A percentile compares a stretch with the other conserved stretches of the same genome.
These are phyloP conservation scores for Pichia kudriavzevii DNA, from an alignment of 1,139 yeast genomes.

Conservation along the genomic window DNA sequence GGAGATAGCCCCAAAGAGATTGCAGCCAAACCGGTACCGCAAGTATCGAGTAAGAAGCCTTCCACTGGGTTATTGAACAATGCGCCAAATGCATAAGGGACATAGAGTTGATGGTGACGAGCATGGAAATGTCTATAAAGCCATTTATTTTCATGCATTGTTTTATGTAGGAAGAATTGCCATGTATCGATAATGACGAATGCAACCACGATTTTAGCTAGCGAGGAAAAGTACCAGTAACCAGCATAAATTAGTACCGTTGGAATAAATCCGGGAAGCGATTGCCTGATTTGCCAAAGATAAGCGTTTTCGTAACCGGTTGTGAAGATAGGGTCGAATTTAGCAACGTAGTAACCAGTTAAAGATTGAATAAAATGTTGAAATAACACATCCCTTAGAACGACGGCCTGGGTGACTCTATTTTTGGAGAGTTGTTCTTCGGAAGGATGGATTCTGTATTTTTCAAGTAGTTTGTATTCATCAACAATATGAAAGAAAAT, in stretches of 20 bases:
- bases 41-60: slow-evolving; percentile 85
- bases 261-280: slow-evolving; percentile 42
- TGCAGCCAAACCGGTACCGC: slow-evolving; percentile 84
- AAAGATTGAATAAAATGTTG: slow-evolving; percentile 80
- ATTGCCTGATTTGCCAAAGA: slow-evolving; percentile 58
- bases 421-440: slow-evolving; percentile 74
- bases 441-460: slow-evolving; percentile 84
- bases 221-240: slow-evolving; percentile 53
- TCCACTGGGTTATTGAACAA: slow-evolving; percentile 89
- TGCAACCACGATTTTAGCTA: slow-evolving; percentile 50
- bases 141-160: slow-evolving; percentile 76
- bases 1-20: slow-evolving; percentile 56
- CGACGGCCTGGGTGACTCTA: slow-evolving; percentile 62
- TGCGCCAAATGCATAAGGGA: slow-evolving; percentile 96
- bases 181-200: slow-evolving; percentile 80
- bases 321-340: slow-evolving; percentile 52
- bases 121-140: slow-evolving; percentile 82
- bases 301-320: slow-evolving; percentile 68
- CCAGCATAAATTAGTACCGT: slow-evolving; percentile 37
- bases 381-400: slow-evolving; percentile 68
- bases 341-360: slow-evolving; percentile 50
- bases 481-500: slow-evolving; percentile 70
- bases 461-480: slow-evolving; percentile 63
- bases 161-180: slow-evolving; percentile 87
- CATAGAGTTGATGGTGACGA: slow-evolving; percentile 87